Conservation (phyloP, 139 green algal genomes). For the Diplosphaera chodatii region DNA sequence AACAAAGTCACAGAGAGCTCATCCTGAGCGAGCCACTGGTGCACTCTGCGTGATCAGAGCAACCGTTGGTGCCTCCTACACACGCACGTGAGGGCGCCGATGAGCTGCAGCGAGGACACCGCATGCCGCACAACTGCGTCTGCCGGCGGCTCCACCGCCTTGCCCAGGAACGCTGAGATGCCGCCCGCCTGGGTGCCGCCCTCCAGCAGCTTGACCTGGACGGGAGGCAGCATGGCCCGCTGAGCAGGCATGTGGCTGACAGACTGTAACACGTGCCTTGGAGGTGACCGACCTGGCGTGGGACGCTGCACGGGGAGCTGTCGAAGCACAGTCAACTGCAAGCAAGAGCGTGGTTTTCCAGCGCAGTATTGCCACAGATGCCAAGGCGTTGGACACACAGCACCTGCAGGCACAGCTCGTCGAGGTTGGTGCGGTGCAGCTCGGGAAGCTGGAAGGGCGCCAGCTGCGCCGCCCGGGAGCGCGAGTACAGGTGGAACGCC, state of each 20-base stretch:
- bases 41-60: too few relatives aligned
- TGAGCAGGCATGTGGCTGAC: background rate
- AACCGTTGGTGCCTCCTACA: too few relatives aligned
- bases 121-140: constrained; percentile 34
- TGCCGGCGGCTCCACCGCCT: constrained; percentile 54
- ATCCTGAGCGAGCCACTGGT: too few relatives aligned
- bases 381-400: too few relatives aligned
- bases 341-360: too few relatives aligned
- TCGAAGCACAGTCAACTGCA: too few relatives aligned
- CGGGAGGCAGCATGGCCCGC: too few relatives aligned
- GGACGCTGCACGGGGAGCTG: too few relatives aligned
- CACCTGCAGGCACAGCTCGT: constrained; percentile 61
- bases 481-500: constrained; percentile 79
- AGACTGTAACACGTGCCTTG: too few relatives aligned
- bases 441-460: constrained; percentile 52
- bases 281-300: too few relatives aligned
- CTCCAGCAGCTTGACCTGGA: constrained; percentile 62
- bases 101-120: constrained; percentile 48
- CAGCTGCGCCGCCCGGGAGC: constrained; percentile 32
- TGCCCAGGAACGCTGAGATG: constrained; percentile 43
- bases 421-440: constrained; percentile 47
- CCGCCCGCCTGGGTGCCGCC: background rate
- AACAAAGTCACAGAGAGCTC: too few relatives aligned
- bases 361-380: too few relatives aligned
- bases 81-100: constrained; percentile 40